Evolutionary conservation across 352 stramenopile genomes (phyloP), one percentile per base, ranked within the genome.

Genomic region (Phytophthora cactorum): DNA sequence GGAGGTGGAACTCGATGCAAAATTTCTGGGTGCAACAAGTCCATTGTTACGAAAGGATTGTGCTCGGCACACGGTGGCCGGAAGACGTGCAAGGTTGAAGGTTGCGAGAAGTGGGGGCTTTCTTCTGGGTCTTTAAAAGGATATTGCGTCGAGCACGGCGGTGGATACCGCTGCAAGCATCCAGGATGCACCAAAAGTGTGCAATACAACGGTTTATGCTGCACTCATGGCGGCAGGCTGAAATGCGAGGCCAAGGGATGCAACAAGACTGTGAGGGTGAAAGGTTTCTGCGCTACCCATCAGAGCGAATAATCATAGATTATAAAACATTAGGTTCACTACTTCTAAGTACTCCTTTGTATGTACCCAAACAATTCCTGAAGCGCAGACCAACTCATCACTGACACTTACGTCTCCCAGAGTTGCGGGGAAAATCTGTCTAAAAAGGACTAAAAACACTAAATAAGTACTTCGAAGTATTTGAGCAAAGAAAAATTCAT

Each of bases 81-180:
- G 8, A 72, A 64, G 31, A 71, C 58, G 8, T 75, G 67, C 47
- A 75, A 75, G 12, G 50, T 47, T 2, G 56, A 62, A 6, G 67
- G 51, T 2, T 75, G 67, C 36, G 43, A 67, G 38, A 70, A 75
- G 9, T 68, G 63, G 62, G 67, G 67, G 0, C 34, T 75, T 5
- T 62, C 63, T 8, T 32, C 49, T 27, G 67, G 67, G 22, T 38
- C 56, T 31, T 28, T 63, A 5, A 75, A 75, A 29, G 67, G 67
- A 9, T 75, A 64, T 45, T 75, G 67, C 14, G 56, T 75, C n/a
- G 52, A 75, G n/a, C 67, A 75, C 22, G 67, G 67, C 7, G 67
- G 62, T 36, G 67, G 67, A 6, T 41, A 56, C 9, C 67, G 67
- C 1, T 75, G 67, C 34, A 71, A 75, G 36, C 41, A 71, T 34